Evolutionary conservation across 1,284 basidiomycete species (phyloP).

Genomic region (Apiotrichum gracile): DNA sequence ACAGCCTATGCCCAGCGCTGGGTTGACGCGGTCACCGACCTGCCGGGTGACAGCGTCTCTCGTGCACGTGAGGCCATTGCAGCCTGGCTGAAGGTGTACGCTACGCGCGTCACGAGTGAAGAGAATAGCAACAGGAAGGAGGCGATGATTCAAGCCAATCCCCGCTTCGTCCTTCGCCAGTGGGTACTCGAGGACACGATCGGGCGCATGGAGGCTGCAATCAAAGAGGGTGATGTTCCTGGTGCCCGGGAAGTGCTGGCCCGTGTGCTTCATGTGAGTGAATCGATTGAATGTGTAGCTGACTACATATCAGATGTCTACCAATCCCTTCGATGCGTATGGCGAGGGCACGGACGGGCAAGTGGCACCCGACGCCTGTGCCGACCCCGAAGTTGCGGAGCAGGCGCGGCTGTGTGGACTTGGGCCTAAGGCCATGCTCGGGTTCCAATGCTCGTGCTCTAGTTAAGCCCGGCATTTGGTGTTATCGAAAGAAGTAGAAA

Average conservation of each 20-base stretch:
- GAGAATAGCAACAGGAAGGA: conserved; percentile 15
- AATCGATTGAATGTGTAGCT: not conserved
- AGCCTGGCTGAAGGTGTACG: conserved; percentile 65
- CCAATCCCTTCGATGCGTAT: conserved; percentile 70
- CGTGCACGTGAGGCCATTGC: conserved; percentile 52
- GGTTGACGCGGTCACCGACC: conserved; percentile 50
- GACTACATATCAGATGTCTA: conserved; percentile 59
- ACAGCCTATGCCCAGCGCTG: conserved; percentile 54
- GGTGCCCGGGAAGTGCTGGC: conserved; percentile 24
- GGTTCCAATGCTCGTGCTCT: conserved; percentile 90
- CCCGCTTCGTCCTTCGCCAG: conserved; percentile 81
- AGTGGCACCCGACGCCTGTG: conserved; percentile 47
- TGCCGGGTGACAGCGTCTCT: conserved; percentile 51
- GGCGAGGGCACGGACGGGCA: conserved; percentile 70
- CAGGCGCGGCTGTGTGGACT: conserved; percentile 64
- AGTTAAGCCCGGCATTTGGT: conserved; percentile 50
- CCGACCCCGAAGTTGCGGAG: conserved; percentile 58
- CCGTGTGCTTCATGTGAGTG: conserved; percentile 24
- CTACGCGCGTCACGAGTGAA: conserved; percentile 52
- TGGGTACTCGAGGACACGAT: conserved; percentile 92
- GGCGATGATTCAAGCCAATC: conserved; percentile 57
- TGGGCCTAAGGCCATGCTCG: conserved; percentile 67
- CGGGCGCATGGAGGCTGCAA: conserved; percentile 61
- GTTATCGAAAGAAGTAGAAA: not conserved
- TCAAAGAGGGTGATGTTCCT: conserved; percentile 52